These are phyloP conservation scores for Cryptomeria japonica DNA, from an alignment of 75 land plant genomes.

Conservation along the genomic window DNA sequence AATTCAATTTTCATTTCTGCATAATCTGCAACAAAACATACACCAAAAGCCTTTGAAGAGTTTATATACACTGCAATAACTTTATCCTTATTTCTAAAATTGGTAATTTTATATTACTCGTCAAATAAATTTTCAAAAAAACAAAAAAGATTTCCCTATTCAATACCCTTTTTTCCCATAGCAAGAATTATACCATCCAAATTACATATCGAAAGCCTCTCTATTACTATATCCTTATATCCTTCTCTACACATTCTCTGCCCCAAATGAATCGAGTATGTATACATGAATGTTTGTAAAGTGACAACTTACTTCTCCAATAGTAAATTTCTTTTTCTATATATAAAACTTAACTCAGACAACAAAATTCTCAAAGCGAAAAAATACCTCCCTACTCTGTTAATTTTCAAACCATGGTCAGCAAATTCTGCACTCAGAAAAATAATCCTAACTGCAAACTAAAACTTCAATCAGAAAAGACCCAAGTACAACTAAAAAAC, in stretches of 20 bases:
- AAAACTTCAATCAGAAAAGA: too few species aligned
- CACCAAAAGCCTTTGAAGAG: not conserved
- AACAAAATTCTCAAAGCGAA: not conserved
- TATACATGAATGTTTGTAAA: not conserved
- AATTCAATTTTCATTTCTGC: not conserved
- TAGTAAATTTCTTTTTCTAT: not conserved
- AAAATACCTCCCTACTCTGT: not conserved
- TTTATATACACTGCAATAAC: not conserved
- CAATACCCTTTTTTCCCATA: not conserved
- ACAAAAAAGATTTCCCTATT: not conserved
- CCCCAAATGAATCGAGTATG: not conserved
- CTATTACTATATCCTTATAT: not conserved
- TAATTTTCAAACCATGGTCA: too few species aligned
- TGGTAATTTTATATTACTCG: not conserved
- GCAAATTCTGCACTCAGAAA: too few species aligned
- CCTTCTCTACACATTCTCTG: not conserved
- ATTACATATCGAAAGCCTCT: not conserved
- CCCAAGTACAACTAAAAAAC: too few species aligned
- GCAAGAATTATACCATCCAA: not conserved
- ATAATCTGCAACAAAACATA: not conserved
- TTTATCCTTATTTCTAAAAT: too few species aligned
- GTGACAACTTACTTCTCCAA: not conserved
- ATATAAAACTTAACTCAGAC: not conserved
- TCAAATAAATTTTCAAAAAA: not conserved
- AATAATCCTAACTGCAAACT: too few species aligned